Evolutionary conservation across 352 stramenopile genomes (phyloP).

Genomic region (Phytophthora hibernalis): DNA sequence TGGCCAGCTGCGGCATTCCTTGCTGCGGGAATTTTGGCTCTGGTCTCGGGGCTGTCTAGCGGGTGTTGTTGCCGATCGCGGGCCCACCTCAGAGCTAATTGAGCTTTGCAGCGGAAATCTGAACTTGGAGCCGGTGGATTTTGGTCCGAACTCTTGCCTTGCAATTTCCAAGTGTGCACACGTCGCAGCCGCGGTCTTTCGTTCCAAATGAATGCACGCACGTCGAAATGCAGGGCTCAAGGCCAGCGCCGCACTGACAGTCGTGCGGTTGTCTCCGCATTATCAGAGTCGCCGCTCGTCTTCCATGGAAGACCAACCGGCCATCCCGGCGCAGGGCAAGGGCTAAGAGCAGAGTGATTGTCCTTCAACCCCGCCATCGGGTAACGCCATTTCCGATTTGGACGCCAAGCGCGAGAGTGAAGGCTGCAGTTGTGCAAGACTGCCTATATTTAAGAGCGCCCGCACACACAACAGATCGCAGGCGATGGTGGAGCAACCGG

Average conservation of each 20-base stretch:
- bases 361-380: slow-evolving; percentile 32
- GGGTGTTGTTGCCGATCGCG: neutral
- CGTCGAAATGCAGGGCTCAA: slow-evolving; percentile 32
- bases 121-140: slow-evolving; percentile 34
- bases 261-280: slow-evolving; percentile 25
- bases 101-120: slow-evolving; percentile 11
- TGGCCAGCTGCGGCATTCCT: slow-evolving; percentile 9
- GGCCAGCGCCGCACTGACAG: slow-evolving; percentile 13
- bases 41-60: slow-evolving; percentile 2
- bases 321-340: slow-evolving; percentile 9
- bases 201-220: slow-evolving; percentile 33
- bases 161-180: slow-evolving; percentile 21
- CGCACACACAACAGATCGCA: too few species aligned
- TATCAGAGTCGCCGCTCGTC: slow-evolving; percentile 16
- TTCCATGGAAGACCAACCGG: slow-evolving; percentile 39
- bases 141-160: slow-evolving; percentile 20
- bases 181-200: slow-evolving; percentile 27
- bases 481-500: slow-evolving; percentile 25
- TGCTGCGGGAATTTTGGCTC: slow-evolving; percentile 10
- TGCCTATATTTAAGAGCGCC: slow-evolving; percentile 27
- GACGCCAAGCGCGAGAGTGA: slow-evolving; percentile 9
- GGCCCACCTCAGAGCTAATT: slow-evolving; percentile 9
- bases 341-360: slow-evolving; percentile 33
- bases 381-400: slow-evolving; percentile 53
- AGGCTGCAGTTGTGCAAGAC: neutral